Base-by-base conservation (phyloP, 768 basidiomycete genomes). In the Mycena chlorophos region DNA sequence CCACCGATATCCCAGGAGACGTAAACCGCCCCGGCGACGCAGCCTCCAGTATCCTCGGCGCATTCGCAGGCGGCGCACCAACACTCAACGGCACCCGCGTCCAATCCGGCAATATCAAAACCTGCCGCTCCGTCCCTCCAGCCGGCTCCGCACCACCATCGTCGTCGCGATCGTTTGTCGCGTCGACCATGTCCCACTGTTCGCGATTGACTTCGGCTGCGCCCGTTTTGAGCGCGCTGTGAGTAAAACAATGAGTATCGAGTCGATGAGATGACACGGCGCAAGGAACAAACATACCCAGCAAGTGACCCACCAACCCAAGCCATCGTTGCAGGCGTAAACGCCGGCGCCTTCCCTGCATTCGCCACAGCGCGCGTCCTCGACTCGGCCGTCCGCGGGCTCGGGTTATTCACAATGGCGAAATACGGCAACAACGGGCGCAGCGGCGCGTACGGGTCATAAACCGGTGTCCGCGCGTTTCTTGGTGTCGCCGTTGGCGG, bases 281-380 rank as follows among this genome's bases (percentile, higher is more conserved):
- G 25, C 28, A 38, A 47, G n/a, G 25, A 12, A 30, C n/a, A 30
- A 28, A 78, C 86, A 60, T 70, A 94, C 88, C 95, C 96, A 2
- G 94, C 92, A 19, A 98, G 68, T 20, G 91, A 94, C 0, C 93
- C 96, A 3, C 96, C 96, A 12, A 99, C 85, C 96, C 96, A 99
- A 0, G 88, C 80, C 72, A 95, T 77, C 29, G 85, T 77, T 1
- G 86, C 84, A 1, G 94, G 89, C 3, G 86, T 74, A 72, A 96
- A 98, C 0, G 90, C 88, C 0, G 96, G 95, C 0, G 93, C 94
- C 62, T 84, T 88, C 2, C 94, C 95, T 1, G 85, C 86, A 59
- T 86, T 87, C 0, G 77, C 78, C 19, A 68, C 74, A 2, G 84
- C 84, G 42, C 82, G 73, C 30, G 81, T 6, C 26, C 23, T 75